Base-by-base conservation (phyloP, 2,329 filamentous ascomycete genomes). In the Paradendryphiella salina region DNA sequence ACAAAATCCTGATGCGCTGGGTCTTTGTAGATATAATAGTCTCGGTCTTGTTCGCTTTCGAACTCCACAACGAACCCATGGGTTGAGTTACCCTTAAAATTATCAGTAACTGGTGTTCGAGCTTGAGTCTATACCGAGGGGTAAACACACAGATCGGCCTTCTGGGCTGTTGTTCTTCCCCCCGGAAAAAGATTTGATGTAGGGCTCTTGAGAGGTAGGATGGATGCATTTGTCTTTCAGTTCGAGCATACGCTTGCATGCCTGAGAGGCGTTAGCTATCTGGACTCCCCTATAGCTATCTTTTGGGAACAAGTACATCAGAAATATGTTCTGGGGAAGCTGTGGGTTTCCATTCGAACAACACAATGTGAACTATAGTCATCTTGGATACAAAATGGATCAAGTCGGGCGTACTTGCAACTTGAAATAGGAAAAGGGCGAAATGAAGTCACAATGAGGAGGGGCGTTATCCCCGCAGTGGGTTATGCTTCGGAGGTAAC, bases 1-100 rank as follows among this genome's bases (percentile, higher is more conserved):
- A 82, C 75, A 58, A 89, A 89, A 0, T 70, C 80, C 29, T 77
- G 72, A 65, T 90, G 87, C 7, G 73, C 80, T 1, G 85, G 84
- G 60, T 91, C 88, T 23, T 83, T 73, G 43, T 81, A 71, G 5
- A 87, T 71, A 65, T 90, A 91, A 62, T 89, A 90, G 53, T 85
- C 79, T 38, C 86, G 76, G 64, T 91, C 87, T 55, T 82, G 80
- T 14, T 76, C 75, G 17, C 70, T 85, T 8, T 80, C 78, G 51
- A 91, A 90, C 60, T 88, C 82, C 17, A 81, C 79, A 1, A 91
- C 80, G 56, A 90, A 90, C 0, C 78, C 85, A 65, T 91, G 87
- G 0, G 85, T 85, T 42, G 86, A 82, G 0, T 81, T 86, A 40
- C 80, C 77, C 85, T 72, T 32, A 1, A 1, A 3, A 20, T 5